Base-by-base conservation (phyloP, 306 rosid genomes). In the Cucurbita argyrosperma region DNA sequence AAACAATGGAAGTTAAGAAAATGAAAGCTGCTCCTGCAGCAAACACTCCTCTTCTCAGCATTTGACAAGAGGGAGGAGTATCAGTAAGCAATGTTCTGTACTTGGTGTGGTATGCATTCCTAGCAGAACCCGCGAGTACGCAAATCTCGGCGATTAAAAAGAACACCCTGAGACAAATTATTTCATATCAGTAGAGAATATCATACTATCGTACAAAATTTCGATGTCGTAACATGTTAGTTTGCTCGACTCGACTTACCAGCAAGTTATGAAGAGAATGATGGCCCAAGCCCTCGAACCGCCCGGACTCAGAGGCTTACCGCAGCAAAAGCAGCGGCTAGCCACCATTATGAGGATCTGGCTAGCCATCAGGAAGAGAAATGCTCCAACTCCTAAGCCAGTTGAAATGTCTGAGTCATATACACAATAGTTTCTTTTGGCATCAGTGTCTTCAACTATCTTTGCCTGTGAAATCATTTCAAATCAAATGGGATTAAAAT, bases 301-400 rank as follows among this genome's bases (percentile, higher is more conserved):
- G 21, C 96, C 92, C 0, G 99, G 96, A 71, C 79, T 88, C 75
- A 95, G 86, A 72, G 99, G 78, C 83, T 91, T 89, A 43, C 99
- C 97, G 0, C 96, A 91, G 75, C 99, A 95, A 86, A 95, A 95
- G 96, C 97, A 95, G 62, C 96, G 96, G 80, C 99, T 91, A 74
- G 91, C 93, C 50, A 77, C 89, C 99, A 91, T 95, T 80, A 95
- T 80, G 60, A 88, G 43, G 76, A 84, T 59, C 82, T 95, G 97
- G 77, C 96, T 80, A 23, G 80, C 79, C 91, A 95, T 2, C 66
- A 91, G 90, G 83, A 91, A 91, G 76, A 95, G 80, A 79, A 95
- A 90, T 76, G 97, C 96, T 68, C 97, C 99, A 49, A 88, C 96
- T 38, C 99, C 99, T 1, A 78, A 87, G 63, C 97, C 96, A 23